Percentiles rank a stretch among this genome's conserved stretches.
Evolutionary conservation across 2,329 filamentous ascomycete genomes (phyloP).

Genomic region (Diaporthe citriasiana): DNA sequence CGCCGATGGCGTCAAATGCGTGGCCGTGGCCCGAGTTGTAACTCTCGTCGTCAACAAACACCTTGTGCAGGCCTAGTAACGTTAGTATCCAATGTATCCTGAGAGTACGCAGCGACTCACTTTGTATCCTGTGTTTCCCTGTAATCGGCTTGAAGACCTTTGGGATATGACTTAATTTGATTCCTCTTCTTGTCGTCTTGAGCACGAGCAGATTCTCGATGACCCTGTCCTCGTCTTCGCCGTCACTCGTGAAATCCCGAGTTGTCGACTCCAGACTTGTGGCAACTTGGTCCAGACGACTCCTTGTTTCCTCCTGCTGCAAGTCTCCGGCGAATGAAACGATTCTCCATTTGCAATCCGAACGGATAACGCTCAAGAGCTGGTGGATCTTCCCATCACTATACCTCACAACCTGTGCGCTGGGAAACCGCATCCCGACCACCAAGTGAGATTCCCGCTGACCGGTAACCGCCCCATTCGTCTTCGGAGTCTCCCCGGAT

Average conservation of each 20-base stretch:
- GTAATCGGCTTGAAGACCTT: conserved; percentile 68
- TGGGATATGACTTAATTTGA: conserved; percentile 68
- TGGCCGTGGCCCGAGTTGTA: conserved; percentile 69
- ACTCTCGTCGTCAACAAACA: conserved; percentile 68
- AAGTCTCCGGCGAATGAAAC: conserved; percentile 37
- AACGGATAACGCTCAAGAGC: conserved; percentile 55
- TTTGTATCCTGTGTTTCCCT: conserved; percentile 68
- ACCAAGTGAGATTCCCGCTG: conserved; percentile 8
- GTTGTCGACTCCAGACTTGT: conserved; percentile 47
- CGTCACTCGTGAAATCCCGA: conserved; percentile 57
- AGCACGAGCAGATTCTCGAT: conserved; percentile 71
- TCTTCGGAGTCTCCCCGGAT: background rate
- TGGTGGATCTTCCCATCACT: conserved; percentile 66
- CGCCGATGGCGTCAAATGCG: conserved; percentile 69
- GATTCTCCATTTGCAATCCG: conserved; percentile 53
- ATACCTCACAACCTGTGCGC: conserved; percentile 65
- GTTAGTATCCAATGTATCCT: background rate
- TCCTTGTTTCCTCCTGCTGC: background rate
- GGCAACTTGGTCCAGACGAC: conserved; percentile 4
- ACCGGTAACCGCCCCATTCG: background rate
- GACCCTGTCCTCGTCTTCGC: conserved; percentile 63
- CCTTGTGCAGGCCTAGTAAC: conserved; percentile 67
- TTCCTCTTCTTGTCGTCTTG: conserved; percentile 59
- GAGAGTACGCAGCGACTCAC: conserved; percentile 49
- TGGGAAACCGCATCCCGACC: conserved; percentile 46